Evolutionary conservation across 129 eudicot species (phyloP), one percentile per base, ranked within the genome.

Genomic region (Escallonia herrerae): DNA sequence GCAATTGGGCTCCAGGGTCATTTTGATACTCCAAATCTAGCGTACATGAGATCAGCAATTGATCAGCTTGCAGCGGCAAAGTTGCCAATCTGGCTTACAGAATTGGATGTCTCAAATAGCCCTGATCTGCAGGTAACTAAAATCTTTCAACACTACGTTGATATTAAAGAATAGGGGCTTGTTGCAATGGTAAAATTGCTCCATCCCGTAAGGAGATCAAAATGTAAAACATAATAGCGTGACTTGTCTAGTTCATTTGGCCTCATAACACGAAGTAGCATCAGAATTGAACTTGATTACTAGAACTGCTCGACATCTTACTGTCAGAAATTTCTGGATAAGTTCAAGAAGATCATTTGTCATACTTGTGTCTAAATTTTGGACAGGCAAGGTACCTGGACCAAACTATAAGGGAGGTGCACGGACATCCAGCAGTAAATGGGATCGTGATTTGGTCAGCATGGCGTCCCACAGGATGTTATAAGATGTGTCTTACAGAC

Each of bases 71-170:
- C 85, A 6, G 67, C 80, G 15, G 63, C 81, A 13, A 48, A 73
- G 22, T 47, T 89, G 58, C 90, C 95, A 8, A 81, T 86, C 60
- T 89, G 97, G 95, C 62, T 89, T 40, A 86, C 97, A 8, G 97
- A 89, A 69, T 39, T 86, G 50, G 89, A 81, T 58, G 88, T 89
- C 37, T 5, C 37, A 13, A 3, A 2, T 60, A 15, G 76, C 75
- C 42, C 75, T 22, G 33, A 22, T 22, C 33, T 22, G 33, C 33
- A 22, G 33, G 33, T 22, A 22, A 22, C 33, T 22, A 22, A 22
- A 22, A 22, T 22, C 33, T 22, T 22, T 22, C 33, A 22, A 22
- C 33, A 22, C 33, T 22, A 22, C 33, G 33, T 1, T 22, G 33
- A 22, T 22, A 22, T 22, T 22, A 22, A 22, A 22, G 33, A 22